These are phyloP conservation scores for Ambrosiella beaveri DNA, from an alignment of 2,329 filamentous ascomycete species.

Conservation along the genomic window DNA sequence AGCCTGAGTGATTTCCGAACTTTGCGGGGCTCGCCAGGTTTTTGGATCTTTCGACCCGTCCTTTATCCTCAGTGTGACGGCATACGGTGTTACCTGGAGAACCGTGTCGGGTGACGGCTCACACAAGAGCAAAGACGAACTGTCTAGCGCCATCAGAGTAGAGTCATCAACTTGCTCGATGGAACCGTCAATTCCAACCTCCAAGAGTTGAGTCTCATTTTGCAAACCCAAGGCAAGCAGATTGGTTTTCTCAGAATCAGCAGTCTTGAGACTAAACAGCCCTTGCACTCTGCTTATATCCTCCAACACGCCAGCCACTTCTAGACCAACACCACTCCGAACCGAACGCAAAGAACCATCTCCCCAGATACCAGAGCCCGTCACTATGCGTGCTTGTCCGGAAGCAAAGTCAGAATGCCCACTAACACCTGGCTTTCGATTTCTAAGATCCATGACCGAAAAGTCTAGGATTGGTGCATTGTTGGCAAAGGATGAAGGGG, in stretches of 20 bases:
- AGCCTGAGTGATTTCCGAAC: slow-evolving; percentile 49
- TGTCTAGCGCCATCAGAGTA: slow-evolving; percentile 20
- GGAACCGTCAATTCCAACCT: slow-evolving; percentile 54
- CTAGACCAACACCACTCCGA: slow-evolving; percentile 79
- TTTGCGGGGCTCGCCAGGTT: not conserved
- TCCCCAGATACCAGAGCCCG: slow-evolving; percentile 76
- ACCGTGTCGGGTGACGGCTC: slow-evolving; percentile 9
- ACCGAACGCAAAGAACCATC: slow-evolving; percentile 82
- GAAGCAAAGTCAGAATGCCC: slow-evolving; percentile 79
- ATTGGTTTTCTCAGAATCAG: slow-evolving; percentile 37
- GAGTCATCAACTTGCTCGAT: slow-evolving; percentile 77
- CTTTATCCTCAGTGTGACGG: slow-evolving; percentile 32
- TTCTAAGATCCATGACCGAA: slow-evolving; percentile 88
- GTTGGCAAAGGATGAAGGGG: slow-evolving; percentile 43
- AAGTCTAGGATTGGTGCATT: slow-evolving; percentile 90
- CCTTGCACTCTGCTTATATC: slow-evolving; percentile 59
- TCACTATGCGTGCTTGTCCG: slow-evolving; percentile 82
- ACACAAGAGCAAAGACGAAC: too few relatives aligned
- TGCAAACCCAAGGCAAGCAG: slow-evolving; percentile 66
- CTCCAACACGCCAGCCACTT: slow-evolving; percentile 67
- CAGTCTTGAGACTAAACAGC: slow-evolving; percentile 49
- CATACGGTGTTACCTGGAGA: slow-evolving; percentile 57
- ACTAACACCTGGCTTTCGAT: slow-evolving; percentile 26
- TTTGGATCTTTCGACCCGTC: not conserved
- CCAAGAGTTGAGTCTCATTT: slow-evolving; percentile 68